Percentiles rank a stretch among this genome's conserved stretches.
Conservation (phyloP, 2,329 filamentous ascomycete genomes). For the Biscogniauxia mediterranea region DNA sequence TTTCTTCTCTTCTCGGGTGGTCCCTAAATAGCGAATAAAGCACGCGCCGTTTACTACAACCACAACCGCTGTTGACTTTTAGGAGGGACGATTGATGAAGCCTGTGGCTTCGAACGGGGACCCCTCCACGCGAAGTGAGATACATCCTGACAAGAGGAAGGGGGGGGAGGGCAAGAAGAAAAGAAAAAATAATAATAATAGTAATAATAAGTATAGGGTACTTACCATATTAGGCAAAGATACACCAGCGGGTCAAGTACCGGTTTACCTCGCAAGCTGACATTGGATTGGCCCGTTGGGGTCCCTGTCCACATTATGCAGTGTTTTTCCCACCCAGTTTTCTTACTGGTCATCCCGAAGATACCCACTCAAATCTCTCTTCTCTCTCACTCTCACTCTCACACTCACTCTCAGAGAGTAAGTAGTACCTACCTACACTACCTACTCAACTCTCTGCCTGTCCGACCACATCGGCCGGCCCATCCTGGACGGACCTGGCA, state of each 20-base stretch:
- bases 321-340: not conserved
- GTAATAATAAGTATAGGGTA: not conserved
- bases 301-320: not conserved
- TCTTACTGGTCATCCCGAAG: not conserved
- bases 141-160: not conserved
- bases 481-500: not conserved
- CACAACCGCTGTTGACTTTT: not conserved
- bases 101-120: not conserved
- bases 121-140: not conserved
- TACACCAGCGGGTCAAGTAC: not conserved
- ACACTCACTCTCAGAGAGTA: too few species aligned
- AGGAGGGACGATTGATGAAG: not conserved
- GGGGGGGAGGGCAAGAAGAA: not conserved
- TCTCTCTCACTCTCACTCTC: too few species aligned
- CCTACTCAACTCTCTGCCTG: not conserved
- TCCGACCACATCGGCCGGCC: not conserved
- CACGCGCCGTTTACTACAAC: not conserved
- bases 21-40: not conserved
- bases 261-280: not conserved
- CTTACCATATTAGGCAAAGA: not conserved
- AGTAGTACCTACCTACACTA: not conserved
- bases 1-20: not conserved
- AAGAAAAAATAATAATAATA: not conserved
- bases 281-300: not conserved
- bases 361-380: not conserved